Percentiles rank a stretch among this genome's conserved stretches.
These are phyloP conservation scores for Dioszegia aurantiaca DNA, from an alignment of 768 basidiomycete genomes.

Conservation along the genomic window DNA sequence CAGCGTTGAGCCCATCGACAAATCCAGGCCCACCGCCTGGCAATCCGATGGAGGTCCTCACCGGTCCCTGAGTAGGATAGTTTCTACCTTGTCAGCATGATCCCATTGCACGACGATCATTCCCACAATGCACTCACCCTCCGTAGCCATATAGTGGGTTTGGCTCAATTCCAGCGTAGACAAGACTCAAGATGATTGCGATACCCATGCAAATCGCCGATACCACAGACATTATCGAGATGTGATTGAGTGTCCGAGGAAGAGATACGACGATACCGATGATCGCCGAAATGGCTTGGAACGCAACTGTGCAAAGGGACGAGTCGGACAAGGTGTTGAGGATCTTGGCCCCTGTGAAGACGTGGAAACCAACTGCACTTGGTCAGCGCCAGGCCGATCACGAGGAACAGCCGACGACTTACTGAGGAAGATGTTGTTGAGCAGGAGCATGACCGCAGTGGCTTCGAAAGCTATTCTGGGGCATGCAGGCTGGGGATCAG, in stretches of 20 bases:
- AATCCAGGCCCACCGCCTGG: slow-evolving; percentile 32
- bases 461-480: slow-evolving; percentile 58
- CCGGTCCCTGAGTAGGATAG: slow-evolving; percentile 41
- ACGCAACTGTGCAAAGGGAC: slow-evolving; percentile 39
- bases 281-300: slow-evolving; percentile 43
- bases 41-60: slow-evolving; percentile 36
- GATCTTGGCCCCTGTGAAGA: slow-evolving; percentile 45
- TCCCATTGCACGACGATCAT: background rate
- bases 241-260: slow-evolving; percentile 44
- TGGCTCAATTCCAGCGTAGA: slow-evolving; percentile 44
- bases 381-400: slow-evolving; percentile 21
- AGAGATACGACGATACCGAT: slow-evolving; percentile 47
- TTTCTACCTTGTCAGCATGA: slow-evolving; percentile 4
- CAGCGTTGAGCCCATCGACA: slow-evolving; percentile 41
- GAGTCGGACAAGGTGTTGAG: slow-evolving; percentile 44
- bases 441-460: slow-evolving; percentile 59
- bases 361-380: slow-evolving; percentile 40
- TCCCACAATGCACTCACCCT: slow-evolving; percentile 11
- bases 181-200: slow-evolving; percentile 42
- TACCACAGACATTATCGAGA: slow-evolving; percentile 44
- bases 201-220: slow-evolving; percentile 43
- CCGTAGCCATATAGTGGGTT: slow-evolving; percentile 45
- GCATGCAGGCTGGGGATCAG: slow-evolving; percentile 52
- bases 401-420: slow-evolving; percentile 1
- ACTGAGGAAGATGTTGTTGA: slow-evolving; percentile 59